Evolutionary conservation across 1,284 basidiomycete species (phyloP).

Genomic region (Trichosporon faecale): DNA sequence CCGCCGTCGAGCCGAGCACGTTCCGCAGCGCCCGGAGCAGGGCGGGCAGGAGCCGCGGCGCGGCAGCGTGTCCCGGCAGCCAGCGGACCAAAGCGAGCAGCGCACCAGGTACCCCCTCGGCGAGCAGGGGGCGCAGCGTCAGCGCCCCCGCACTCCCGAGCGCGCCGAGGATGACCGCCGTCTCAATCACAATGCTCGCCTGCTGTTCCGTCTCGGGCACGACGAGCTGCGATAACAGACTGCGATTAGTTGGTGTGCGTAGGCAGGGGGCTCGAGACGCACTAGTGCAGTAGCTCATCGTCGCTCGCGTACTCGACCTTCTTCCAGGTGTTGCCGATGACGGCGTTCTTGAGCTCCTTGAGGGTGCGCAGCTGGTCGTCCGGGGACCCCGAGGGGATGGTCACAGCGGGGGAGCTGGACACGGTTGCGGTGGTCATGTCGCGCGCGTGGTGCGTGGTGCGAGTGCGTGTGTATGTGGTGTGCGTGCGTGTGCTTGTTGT

Average conservation of each 20-base stretch:
- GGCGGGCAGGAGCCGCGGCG: slow-evolving; percentile 29
- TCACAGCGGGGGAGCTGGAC: slow-evolving; percentile 1
- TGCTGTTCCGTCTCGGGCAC: slow-evolving; percentile 13
- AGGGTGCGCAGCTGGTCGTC: slow-evolving; percentile 33
- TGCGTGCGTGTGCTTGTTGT: too few species aligned
- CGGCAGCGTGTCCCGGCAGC: slow-evolving; percentile 16
- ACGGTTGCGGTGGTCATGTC: slow-evolving; percentile 10
- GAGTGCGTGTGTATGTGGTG: not conserved
- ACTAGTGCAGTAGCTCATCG: slow-evolving; percentile 37
- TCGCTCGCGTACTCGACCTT: slow-evolving; percentile 49
- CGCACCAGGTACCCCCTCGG: slow-evolving; percentile 27
- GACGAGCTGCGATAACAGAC: slow-evolving; percentile 27
- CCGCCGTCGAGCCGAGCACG: slow-evolving; percentile 42
- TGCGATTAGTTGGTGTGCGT: slow-evolving; percentile 4
- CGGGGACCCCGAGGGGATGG: slow-evolving; percentile 6
- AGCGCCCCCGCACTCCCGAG: slow-evolving; percentile 45
- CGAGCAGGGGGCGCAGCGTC: slow-evolving; percentile 39
- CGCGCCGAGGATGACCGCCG: slow-evolving; percentile 50
- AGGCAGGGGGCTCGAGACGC: slow-evolving; percentile 17
- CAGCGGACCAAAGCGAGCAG: slow-evolving; percentile 33
- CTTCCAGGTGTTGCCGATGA: slow-evolving; percentile 51
- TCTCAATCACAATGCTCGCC: slow-evolving; percentile 41
- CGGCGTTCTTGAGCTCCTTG: slow-evolving; percentile 50
- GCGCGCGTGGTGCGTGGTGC: not conserved
- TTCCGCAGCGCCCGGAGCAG: slow-evolving; percentile 44